Base-by-base conservation (phyloP, 139 green algal species). In the Raphidocelis subcapitata region DNA sequence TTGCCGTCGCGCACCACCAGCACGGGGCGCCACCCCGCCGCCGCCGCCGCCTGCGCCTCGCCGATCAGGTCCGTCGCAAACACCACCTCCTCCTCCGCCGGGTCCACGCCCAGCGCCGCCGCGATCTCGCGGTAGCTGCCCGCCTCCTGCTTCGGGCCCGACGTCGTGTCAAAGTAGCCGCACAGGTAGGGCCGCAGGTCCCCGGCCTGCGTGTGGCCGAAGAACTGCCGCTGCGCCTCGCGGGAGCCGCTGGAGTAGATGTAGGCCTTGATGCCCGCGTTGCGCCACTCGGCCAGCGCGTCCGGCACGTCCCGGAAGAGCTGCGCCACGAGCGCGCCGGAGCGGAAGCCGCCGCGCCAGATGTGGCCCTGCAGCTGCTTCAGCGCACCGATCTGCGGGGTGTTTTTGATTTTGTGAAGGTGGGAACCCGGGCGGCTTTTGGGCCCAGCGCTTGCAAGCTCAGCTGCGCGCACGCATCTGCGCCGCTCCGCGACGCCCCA, bases 111-210 rank as follows among this genome's bases (percentile, higher is more conserved):
- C n/a, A 98, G 61, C 2, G 85, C 86, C 14, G 92, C 78, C 3
- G 81, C 84, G 69, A 98, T 98, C 62, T 96, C 84, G 15, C 76
- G 35, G 82, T 98, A 98, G 66, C 83, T 90, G 37, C 12, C 26
- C 0, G 81, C 33, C 37, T 91, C 78, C 2, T 79, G 62, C 83
- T 97, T 97, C 44, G 84, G 35, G 0, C 94, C 94, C 8, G 71
- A 85, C 33, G 76, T 93, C 46, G 94, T 98, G 88, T 98, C 94
- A 68, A 98, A 98, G 83, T 94, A 98, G 62, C 94, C 94, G 49
- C 65, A 82, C 47, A 98, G 80, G 81, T 95, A 94, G 1, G 77
- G 83, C 5, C 91, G 83, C 74, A 98, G 74, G 76, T 98, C 94
- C 18, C 94, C 94, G 14, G 74, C 82, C 63, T 69, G 33, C n/a